Conservation (phyloP, 2,329 filamentous ascomycete genomes). For the Pestalotiopsis sp. region DNA sequence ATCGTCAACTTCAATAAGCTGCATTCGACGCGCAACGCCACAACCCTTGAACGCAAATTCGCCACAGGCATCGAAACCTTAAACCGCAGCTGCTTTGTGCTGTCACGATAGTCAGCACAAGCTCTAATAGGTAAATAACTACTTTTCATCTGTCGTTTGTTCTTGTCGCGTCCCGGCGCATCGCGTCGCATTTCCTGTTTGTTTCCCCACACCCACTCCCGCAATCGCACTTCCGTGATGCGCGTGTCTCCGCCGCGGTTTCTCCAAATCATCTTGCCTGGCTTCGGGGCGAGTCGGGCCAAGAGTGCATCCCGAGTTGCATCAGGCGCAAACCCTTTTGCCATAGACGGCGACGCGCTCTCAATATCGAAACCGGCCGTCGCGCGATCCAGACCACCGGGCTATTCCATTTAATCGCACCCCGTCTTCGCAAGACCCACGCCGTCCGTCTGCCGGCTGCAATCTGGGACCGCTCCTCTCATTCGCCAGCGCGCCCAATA, state of each 20-base stretch:
- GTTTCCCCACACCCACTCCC: background rate
- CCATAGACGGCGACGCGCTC: background rate
- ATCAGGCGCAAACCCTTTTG: background rate
- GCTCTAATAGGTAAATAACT: background rate
- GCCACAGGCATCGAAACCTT: background rate
- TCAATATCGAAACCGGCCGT: background rate
- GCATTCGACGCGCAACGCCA: background rate
- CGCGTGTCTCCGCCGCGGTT: background rate
- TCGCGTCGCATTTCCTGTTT: conserved; percentile 48
- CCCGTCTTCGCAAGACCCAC: conserved; percentile 20
- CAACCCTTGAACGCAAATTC: conserved; percentile 11
- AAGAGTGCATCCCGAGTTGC: no score
- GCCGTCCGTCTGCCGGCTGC: conserved; percentile 10
- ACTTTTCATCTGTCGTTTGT: background rate
- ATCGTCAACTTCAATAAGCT: background rate
- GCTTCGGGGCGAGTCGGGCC: background rate
- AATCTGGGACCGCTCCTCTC: conserved; percentile 1
- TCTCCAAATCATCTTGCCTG: background rate
- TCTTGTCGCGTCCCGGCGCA: conserved; percentile 36
- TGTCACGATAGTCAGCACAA: background rate
- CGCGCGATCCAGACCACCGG: background rate
- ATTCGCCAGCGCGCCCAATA: conserved; percentile 5
- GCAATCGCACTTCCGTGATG: background rate
- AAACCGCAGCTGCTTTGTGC: conserved; percentile 6
- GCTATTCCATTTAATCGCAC: conserved; percentile 34